Conservation (phyloP, 192 early-diverging fungal species). For the Coemansia sp. region DNA sequence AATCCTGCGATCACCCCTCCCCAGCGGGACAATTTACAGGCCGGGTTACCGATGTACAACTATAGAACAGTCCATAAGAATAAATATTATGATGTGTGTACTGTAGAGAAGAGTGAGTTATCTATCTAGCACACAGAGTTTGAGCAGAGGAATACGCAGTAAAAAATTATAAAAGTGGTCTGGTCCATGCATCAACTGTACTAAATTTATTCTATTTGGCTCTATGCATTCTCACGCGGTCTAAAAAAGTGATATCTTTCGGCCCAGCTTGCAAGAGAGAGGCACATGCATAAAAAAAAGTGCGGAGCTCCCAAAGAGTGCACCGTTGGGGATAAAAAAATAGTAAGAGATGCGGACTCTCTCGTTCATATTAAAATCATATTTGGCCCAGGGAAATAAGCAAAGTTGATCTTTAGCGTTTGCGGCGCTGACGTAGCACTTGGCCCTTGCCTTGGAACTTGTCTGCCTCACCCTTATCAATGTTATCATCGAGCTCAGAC, state of each 20-base stretch:
- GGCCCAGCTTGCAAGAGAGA: too few relatives aligned
- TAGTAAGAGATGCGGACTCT: too few relatives aligned
- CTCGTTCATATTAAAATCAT: not conserved
- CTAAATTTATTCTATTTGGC: not conserved
- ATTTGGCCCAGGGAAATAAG: not conserved
- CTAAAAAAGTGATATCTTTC: not conserved
- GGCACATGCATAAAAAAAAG: not conserved
- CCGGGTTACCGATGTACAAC: not conserved
- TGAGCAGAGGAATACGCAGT: not conserved
- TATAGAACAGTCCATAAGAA: not conserved
- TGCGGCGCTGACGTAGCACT: constrained; percentile 45
- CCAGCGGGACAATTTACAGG: not conserved
- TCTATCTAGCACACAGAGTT: not conserved
- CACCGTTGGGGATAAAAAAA: not conserved
- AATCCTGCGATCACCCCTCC: not conserved
- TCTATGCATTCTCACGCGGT: not conserved
- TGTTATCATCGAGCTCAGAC: constrained; percentile 12
- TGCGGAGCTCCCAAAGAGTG: not conserved
- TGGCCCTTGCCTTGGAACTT: constrained; percentile 43
- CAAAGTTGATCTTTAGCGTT: constrained; percentile 19
- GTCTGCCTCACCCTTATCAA: not conserved
- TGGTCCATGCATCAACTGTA: not conserved
- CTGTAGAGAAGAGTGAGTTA: not conserved
- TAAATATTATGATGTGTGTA: not conserved
- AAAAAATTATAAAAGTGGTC: not conserved